Evolutionary conservation across 257 asterid species (phyloP), one percentile per base, ranked within the genome.

Genomic region (Ilex aquifolium): DNA sequence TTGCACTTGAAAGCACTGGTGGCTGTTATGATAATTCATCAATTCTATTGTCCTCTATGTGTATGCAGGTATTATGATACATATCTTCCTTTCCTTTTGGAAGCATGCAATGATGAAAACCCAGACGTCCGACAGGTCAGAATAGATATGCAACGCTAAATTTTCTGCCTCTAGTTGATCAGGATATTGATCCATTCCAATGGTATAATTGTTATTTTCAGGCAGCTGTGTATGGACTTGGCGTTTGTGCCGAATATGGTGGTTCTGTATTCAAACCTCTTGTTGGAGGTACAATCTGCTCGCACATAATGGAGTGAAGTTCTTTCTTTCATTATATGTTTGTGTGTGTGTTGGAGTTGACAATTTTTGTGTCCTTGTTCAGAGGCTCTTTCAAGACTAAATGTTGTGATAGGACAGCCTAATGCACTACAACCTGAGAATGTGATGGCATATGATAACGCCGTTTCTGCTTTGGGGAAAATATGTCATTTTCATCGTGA

Each of bases 141-240:
- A 54, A 42, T 13, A 55, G 60, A 66, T 29, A 21, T 60, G 7
- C 3, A 10, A 59, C 13, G 57, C 57, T 21, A 32, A 7, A 13
- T 14, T 11, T 55, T 60, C 44, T 29, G 29, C 32, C 17, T 15
- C 6, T 39, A 74, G 57, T 57, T 44, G 13, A 40, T 53, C 29
- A 53, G 67, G 60, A 31, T 51, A 31, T 61, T 61, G 56, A 65
- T 63, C 31, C 66, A 39, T 70, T 68, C 67, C 29, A 79, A 65
- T 53, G 52, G 39, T 56, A 12, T 61, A 13, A 2, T 65, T 71
- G 32, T 54, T 65, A 55, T 77, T 69, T 61, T 52, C 90, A 91
- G 98, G 98, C 98, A 70, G 94, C 98, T 67, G 92, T 91, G 7
- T 91, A 91, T 82, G 98, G 98, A 63, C 90, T 91, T 77, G 98